phyloP scores from a whole-genome alignment of 2,329 filamentous ascomycete genomes.

The Aspergillus intermedius region DNA sequence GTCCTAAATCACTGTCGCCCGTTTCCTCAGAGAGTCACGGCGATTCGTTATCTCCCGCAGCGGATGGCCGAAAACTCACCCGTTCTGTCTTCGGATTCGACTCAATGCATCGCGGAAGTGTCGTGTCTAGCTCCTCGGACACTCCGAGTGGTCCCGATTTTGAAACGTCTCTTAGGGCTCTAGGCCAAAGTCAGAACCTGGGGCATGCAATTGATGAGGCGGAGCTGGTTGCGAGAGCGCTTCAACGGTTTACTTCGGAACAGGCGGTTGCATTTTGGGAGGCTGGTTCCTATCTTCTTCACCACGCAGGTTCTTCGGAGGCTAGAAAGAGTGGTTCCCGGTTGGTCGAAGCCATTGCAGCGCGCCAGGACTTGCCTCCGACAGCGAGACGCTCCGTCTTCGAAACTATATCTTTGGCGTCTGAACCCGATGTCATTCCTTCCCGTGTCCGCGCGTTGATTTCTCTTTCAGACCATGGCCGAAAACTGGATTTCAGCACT shows the following conservation, averaged over 20 bases:
- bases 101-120: constrained; percentile 37
- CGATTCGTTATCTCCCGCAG: constrained; percentile 23
- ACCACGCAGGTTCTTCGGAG: constrained; percentile 28
- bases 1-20: constrained; percentile 34
- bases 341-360: constrained; percentile 31
- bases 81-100: constrained; percentile 31
- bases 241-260: constrained; percentile 33
- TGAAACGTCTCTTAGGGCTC: constrained; percentile 28
- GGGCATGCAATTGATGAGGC: constrained; percentile 34
- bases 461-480: constrained; percentile 37
- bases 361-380: constrained; percentile 34
- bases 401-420: constrained; percentile 28
- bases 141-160: constrained; percentile 31
- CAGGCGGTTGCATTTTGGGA: constrained; percentile 37
- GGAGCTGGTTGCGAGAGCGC: constrained; percentile 25
- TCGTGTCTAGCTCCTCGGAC: constrained; percentile 34
- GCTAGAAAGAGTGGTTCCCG: constrained; percentile 30
- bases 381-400: constrained; percentile 29
- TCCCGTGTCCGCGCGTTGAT: constrained; percentile 34
- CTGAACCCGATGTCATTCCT: constrained; percentile 32
- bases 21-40: constrained; percentile 26
- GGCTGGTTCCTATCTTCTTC: constrained; percentile 32
- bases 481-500: constrained; percentile 36
- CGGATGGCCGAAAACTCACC: constrained; percentile 29
- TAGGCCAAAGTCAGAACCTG: constrained; percentile 30